Base-by-base conservation (phyloP, 495 filamentous ascomycete genomes). In the Geoglossum glabrum region DNA sequence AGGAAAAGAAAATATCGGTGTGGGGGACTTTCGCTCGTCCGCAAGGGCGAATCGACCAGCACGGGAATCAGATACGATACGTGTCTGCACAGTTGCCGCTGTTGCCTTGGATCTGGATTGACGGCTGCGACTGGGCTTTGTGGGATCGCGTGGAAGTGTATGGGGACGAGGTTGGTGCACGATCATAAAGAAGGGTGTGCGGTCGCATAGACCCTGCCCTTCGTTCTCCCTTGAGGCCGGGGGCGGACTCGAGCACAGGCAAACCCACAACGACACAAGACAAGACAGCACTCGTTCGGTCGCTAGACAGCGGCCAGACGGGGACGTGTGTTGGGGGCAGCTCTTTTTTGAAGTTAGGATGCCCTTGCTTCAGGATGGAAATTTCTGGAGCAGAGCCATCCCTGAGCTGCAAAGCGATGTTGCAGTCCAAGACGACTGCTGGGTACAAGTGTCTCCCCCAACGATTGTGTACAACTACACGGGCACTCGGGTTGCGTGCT, bases 101-200 rank as follows among this genome's bases (percentile, higher is more conserved):
- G 49, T 52, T 30, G 49, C 49, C 49, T 52, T 52, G 49, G 25
- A 15, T 27, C 23, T 28, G 23, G 49, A 52, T 45, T 21, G 40
- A 10, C 17, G n/a, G 17, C 28, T 52, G 19, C 25, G n/a, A n/a
- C n/a, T n/a, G n/a, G 6, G 19, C 26, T 15, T 52, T 52, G 49
- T 52, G 49, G 49, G 49, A 31, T 27, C 23, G 23, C 28, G 23
- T 27, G 49, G 49, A n/a, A 52, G 19, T 52, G 49, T 52, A 52
- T 52, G 49, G 49, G 30, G 30, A 52, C 49, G 28, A 52, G 49
- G 49, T 28, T 52, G 49, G 49, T 52, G 49, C 25, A 19, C 8
- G 49, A 52, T 52, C 49, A 52, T 52, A 27, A 52, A 52, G 28
- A 31, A 30, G 17, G 26, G 49, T n/a, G 49, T 52, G 49, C 49